phyloP scores from a whole-genome alignment of 331 rosid species.

The Saraca asoca region DNA sequence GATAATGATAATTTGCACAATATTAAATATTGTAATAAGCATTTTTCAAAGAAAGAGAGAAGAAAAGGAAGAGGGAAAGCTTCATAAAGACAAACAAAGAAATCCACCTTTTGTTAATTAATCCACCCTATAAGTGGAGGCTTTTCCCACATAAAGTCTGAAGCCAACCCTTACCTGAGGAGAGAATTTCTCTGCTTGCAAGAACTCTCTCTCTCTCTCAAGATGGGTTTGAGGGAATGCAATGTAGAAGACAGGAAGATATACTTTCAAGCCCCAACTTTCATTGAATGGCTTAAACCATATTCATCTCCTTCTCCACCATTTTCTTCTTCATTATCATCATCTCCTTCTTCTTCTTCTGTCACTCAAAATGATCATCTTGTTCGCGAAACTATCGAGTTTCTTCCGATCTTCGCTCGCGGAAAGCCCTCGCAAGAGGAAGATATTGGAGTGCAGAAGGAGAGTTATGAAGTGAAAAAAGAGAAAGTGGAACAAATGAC shows the following conservation, averaged over 20 bases:
- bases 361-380: constrained; percentile 31
- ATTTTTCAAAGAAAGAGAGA: constrained; percentile 5
- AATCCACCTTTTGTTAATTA: constrained; percentile 43
- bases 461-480: constrained; percentile 50
- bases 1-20: too few relatives aligned
- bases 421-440: constrained; percentile 49
- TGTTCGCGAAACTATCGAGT: constrained; percentile 43
- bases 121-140: constrained; percentile 54
- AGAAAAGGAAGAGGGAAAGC: constrained; percentile 37
- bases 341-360: constrained; percentile 37
- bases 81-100: constrained; percentile 50
- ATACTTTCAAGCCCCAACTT: constrained; percentile 64
- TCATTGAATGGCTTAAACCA: constrained; percentile 95
- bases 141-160: constrained; percentile 50
- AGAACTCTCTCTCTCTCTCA: constrained; percentile 41
- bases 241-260: constrained; percentile 44
- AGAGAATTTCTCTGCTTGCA: constrained; percentile 40
- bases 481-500: constrained; percentile 54
- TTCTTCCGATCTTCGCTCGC: constrained; percentile 61
- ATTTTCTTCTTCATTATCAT: constrained; percentile 23
- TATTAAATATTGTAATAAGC: too few relatives aligned
- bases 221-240: constrained; percentile 72
- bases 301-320: constrained; percentile 47
- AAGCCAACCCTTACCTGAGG: constrained; percentile 44
- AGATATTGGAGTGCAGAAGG: constrained; percentile 40